Conservation (phyloP, 257 asterid genomes). For the Gentiana macrophylla region DNA sequence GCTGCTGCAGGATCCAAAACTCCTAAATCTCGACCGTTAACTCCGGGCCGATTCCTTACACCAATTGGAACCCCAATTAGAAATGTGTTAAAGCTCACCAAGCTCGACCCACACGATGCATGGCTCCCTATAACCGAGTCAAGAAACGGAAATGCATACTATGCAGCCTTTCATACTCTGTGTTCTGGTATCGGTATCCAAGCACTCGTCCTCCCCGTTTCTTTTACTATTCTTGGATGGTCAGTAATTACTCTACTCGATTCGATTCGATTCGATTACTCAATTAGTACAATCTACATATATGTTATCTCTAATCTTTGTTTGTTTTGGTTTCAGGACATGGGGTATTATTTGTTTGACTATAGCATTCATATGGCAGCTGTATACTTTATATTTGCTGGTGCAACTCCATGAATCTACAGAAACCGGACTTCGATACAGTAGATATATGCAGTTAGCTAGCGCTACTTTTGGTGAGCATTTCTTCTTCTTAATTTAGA, state of each 20-base stretch:
- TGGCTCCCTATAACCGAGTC: conserved; percentile 92
- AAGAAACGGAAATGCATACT: conserved; percentile 74
- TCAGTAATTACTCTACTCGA: not conserved
- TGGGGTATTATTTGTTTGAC: conserved; percentile 66
- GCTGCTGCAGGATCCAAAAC: conserved; percentile 16
- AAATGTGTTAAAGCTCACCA: conserved; percentile 62
- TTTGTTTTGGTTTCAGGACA: conserved; percentile 34
- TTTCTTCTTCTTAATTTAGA: too few species aligned
- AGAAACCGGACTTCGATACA: conserved; percentile 70
- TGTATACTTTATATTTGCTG: conserved; percentile 62
- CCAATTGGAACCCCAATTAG: conserved; percentile 75
- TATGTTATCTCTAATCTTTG: not conserved
- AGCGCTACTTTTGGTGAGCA: conserved; percentile 60
- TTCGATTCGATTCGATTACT: not conserved
- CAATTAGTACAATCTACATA: not conserved
- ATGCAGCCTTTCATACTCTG: conserved; percentile 76
- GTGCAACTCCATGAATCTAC: conserved; percentile 77
- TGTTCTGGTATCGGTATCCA: conserved; percentile 93
- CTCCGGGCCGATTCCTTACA: conserved; percentile 52
- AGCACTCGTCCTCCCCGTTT: conserved; percentile 80
- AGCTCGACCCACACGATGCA: conserved; percentile 72
- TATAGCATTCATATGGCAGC: conserved; percentile 77
- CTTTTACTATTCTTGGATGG: conserved; percentile 96
- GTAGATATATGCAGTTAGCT: conserved; percentile 82
- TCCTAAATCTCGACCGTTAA: conserved; percentile 36